phyloP scores from a whole-genome alignment of 768 basidiomycete species.

The Tubosaeta sp. region DNA sequence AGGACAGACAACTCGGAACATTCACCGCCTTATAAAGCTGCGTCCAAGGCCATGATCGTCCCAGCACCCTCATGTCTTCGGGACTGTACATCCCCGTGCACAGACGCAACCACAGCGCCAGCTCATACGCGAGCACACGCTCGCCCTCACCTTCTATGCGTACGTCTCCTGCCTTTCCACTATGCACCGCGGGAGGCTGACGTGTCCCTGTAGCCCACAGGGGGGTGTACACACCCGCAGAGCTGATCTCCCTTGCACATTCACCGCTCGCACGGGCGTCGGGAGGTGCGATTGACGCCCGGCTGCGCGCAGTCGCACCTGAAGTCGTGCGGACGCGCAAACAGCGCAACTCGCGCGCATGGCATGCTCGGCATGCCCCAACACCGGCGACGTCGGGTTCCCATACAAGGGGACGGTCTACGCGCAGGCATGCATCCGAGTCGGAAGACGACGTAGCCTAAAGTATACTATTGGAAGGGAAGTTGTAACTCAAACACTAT shows the following conservation, averaged over 20 bases:
- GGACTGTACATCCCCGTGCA: constrained; percentile 40
- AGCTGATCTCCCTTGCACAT: constrained; percentile 21
- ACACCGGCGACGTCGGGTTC: not conserved
- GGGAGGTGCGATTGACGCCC: not conserved
- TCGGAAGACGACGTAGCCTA: constrained; percentile 22
- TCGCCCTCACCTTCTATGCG: constrained; percentile 1
- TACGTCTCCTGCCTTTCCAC: not conserved
- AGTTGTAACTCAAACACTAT: not conserved
- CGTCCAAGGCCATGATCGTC: not conserved
- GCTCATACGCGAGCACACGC: constrained; percentile 12
- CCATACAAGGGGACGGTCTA: not conserved
- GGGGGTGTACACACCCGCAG: constrained; percentile 23
- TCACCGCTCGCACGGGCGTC: constrained; percentile 20
- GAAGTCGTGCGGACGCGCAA: constrained; percentile 25
- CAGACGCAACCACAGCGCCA: constrained; percentile 24
- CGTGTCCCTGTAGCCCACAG: not conserved
- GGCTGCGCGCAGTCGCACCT: constrained; percentile 18
- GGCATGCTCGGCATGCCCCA: constrained; percentile 11
- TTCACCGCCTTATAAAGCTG: constrained; percentile 2
- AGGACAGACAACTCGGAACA: too few relatives aligned
- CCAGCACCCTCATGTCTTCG: constrained; percentile 25
- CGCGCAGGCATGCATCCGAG: constrained; percentile 1
- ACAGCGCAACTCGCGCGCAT: constrained; percentile 24
- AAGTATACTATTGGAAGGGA: too few relatives aligned
- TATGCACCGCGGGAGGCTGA: not conserved